These are phyloP conservation scores for Cyclostephanos invisitatus DNA, from an alignment of 108 stramenopile genomes.

Conservation along the genomic window DNA sequence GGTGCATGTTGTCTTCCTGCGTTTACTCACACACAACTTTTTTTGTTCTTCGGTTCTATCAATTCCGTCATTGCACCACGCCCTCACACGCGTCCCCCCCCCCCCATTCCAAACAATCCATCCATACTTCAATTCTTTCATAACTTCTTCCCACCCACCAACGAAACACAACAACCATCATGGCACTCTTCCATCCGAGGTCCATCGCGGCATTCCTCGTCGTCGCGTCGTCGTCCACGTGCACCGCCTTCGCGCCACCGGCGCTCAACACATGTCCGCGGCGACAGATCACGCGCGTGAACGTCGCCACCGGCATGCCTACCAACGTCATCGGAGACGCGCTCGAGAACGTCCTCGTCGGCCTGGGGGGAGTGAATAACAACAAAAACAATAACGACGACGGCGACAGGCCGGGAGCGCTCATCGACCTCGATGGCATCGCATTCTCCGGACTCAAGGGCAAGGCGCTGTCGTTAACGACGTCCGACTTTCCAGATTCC, in stretches of 20 bases:
- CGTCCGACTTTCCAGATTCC: constrained; percentile 67
- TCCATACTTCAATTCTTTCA: background rate
- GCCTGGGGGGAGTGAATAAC: background rate
- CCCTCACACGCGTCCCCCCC: too few relatives aligned
- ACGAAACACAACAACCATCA: background rate
- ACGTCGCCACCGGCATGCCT: constrained; percentile 40
- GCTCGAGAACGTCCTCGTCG: constrained; percentile 3
- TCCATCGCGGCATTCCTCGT: constrained; percentile 20
- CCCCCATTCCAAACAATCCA: too few relatives aligned
- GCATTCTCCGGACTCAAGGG: constrained; percentile 68
- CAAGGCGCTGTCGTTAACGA: constrained; percentile 56
- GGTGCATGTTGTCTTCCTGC: too few relatives aligned
- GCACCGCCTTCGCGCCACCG: constrained; percentile 22
- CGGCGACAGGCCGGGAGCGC: constrained; percentile 8
- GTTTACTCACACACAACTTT: too few relatives aligned
- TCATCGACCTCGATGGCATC: constrained; percentile 44
- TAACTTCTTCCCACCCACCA: background rate
- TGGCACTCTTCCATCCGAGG: constrained; percentile 26
- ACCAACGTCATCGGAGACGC: constrained; percentile 5
- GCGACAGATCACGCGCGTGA: constrained; percentile 18
- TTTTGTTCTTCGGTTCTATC: too few relatives aligned
- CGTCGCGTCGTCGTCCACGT: constrained; percentile 1
- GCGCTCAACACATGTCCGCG: constrained; percentile 17
- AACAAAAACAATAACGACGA: constrained; percentile 13
- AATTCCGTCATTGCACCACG: too few relatives aligned